phyloP scores from a whole-genome alignment of 306 rosid species.

The Vigna nakashimae region DNA sequence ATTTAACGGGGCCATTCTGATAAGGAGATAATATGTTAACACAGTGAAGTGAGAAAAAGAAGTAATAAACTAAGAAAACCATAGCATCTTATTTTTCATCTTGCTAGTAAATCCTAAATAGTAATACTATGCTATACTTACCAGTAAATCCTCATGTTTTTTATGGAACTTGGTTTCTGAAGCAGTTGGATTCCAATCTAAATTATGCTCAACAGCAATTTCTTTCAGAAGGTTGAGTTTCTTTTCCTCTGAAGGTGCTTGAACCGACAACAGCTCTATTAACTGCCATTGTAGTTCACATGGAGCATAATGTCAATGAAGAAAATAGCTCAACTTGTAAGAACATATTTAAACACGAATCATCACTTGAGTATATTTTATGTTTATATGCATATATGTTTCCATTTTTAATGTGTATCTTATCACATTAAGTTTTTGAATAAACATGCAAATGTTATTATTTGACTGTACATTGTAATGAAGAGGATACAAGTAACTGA shows the following conservation, averaged over 20 bases:
- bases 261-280: slow-evolving; percentile 83
- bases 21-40: slow-evolving; percentile 39
- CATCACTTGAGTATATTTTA: too few relatives aligned
- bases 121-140: slow-evolving; percentile 42
- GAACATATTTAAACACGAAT: not conserved
- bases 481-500: not conserved
- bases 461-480: not conserved
- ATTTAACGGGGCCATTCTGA: slow-evolving; percentile 76
- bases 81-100: not conserved
- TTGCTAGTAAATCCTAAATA: not conserved
- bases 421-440: too few relatives aligned
- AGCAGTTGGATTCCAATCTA: slow-evolving; percentile 92
- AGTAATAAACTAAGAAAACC: slow-evolving; percentile 5
- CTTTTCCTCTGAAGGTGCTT: slow-evolving; percentile 87
- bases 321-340: slow-evolving; percentile 15
- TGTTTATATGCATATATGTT: not conserved
- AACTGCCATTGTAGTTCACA: slow-evolving; percentile 59
- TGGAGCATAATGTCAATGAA: slow-evolving; percentile 22
- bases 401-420: too few relatives aligned
- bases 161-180: slow-evolving; percentile 76
- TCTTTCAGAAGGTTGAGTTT: slow-evolving; percentile 84
- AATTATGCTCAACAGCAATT: slow-evolving; percentile 83
- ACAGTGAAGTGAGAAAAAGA: slow-evolving; percentile 1
- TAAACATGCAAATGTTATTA: not conserved
- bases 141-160: slow-evolving; percentile 82